Conservation (phyloP, 2,329 filamentous ascomycete species). For the Aspergillus sp. region DNA sequence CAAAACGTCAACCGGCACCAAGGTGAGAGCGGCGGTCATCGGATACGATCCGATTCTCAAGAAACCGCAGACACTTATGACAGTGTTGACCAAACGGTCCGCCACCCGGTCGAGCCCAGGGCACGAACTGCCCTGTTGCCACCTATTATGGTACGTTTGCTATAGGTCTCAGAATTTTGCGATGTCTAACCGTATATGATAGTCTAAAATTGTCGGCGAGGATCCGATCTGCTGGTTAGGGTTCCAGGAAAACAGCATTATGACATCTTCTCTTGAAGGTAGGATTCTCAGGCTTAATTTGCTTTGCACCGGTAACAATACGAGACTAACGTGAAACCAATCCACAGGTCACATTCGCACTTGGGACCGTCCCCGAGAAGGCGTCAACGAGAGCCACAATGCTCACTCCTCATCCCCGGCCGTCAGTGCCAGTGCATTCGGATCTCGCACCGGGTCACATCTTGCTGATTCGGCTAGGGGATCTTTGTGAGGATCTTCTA, state of each 20-base stretch:
- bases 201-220: constrained; percentile 79
- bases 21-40: constrained; percentile 55
- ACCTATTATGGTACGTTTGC: constrained; percentile 70
- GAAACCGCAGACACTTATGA: constrained; percentile 45
- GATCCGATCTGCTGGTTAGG: constrained; percentile 85
- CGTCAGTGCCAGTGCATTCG: constrained; percentile 11
- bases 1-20: constrained; percentile 53
- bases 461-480: constrained; percentile 11
- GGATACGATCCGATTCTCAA: constrained; percentile 68
- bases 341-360: constrained; percentile 66
- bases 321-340: constrained; percentile 6
- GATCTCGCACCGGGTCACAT: constrained; percentile 9
- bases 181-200: constrained; percentile 7
- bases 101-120: constrained; percentile 81
- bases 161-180: constrained; percentile 1
- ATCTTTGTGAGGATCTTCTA: constrained; percentile 5
- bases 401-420: constrained; percentile 12
- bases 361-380: constrained; percentile 61
- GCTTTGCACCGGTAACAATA: not conserved
- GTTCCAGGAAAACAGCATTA: constrained; percentile 90
- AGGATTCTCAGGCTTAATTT: constrained; percentile 13
- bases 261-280: constrained; percentile 90
- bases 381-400: constrained; percentile 22
- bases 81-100: constrained; percentile 55
- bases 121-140: constrained; percentile 79